phyloP scores from a whole-genome alignment of 371 early-diverging fungal species.

The Apophysomyces ossiformis region DNA sequence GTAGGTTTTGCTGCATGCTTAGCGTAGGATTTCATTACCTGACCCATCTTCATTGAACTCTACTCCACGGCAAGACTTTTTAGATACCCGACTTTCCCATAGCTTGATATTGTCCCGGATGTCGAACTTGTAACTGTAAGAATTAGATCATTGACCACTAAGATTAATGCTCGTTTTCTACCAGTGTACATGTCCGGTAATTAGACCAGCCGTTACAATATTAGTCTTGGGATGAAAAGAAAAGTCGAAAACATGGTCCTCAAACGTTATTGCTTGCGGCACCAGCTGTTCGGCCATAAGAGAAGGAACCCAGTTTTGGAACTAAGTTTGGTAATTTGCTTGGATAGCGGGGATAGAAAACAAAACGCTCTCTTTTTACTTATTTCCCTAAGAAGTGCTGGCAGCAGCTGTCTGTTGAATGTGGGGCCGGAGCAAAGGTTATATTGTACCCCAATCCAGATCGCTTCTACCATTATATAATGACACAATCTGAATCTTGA shows the following conservation, averaged over 20 bases:
- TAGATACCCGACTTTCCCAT: slow-evolving; percentile 64
- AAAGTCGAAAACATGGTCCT: slow-evolving; percentile 63
- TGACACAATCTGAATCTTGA: too few relatives aligned
- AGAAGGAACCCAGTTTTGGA: too few relatives aligned
- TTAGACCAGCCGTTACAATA: slow-evolving; percentile 29
- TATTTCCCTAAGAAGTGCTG: too few relatives aligned
- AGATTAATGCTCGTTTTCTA: slow-evolving; percentile 16
- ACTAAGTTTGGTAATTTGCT: too few relatives aligned
- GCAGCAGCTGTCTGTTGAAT: too few relatives aligned
- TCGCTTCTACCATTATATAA: too few relatives aligned
- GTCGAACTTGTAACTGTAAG: slow-evolving; percentile 38
- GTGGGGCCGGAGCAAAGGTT: too few relatives aligned
- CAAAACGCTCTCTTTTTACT: too few relatives aligned
- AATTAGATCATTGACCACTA: slow-evolving; percentile 11
- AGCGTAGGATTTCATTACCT: slow-evolving; percentile 28
- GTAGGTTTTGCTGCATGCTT: neutral
- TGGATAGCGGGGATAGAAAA: too few relatives aligned
- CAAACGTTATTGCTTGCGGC: slow-evolving; percentile 23
- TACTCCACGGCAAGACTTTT: slow-evolving; percentile 78
- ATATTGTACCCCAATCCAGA: too few relatives aligned
- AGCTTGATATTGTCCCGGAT: slow-evolving; percentile 46
- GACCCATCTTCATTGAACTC: slow-evolving; percentile 72
- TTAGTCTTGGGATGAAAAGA: slow-evolving; percentile 68
- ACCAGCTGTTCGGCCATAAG: slow-evolving; percentile 1
- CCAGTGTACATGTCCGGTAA: slow-evolving; percentile 67